Percentiles rank a stretch among this genome's conserved stretches.
These are phyloP conservation scores for Galerina marginata DNA, from an alignment of 768 basidiomycete species.

Conservation along the genomic window DNA sequence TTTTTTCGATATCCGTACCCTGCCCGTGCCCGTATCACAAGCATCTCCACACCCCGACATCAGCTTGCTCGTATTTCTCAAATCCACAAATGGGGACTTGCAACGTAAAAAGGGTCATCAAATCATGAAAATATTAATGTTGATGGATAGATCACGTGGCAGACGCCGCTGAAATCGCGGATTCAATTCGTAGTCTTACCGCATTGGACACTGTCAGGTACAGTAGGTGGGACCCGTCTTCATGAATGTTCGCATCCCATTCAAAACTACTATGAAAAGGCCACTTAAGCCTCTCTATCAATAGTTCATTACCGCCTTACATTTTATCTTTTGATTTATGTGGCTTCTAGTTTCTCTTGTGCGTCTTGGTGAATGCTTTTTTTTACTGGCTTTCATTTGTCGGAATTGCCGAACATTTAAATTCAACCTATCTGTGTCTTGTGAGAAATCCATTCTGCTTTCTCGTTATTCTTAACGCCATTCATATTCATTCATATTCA, in stretches of 20 bases:
- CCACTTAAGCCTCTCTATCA: neutral
- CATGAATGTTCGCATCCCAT: neutral
- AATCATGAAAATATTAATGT: neutral
- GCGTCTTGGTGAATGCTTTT: too few species aligned
- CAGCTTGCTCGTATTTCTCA: neutral
- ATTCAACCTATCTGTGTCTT: too few species aligned
- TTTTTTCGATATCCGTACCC: neutral
- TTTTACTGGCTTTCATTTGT: too few species aligned
- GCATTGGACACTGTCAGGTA: slow-evolving; percentile 4
- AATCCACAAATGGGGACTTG: neutral
- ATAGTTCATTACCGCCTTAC: too few species aligned
- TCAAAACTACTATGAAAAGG: neutral
- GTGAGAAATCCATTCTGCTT: too few species aligned
- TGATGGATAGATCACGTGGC: neutral
- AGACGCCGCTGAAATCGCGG: slow-evolving; percentile 10
- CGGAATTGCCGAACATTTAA: too few species aligned
- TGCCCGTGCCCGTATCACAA: neutral
- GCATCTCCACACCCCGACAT: neutral
- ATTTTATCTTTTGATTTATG: too few species aligned
- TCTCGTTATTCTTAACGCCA: too few species aligned
- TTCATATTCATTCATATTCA: too few species aligned
- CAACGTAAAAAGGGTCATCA: neutral
- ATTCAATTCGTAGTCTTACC: neutral
- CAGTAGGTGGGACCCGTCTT: neutral
- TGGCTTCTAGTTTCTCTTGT: too few species aligned